phyloP scores from a whole-genome alignment of 2,329 filamentous ascomycete genomes.

The Akanthomyces muscarius region DNA sequence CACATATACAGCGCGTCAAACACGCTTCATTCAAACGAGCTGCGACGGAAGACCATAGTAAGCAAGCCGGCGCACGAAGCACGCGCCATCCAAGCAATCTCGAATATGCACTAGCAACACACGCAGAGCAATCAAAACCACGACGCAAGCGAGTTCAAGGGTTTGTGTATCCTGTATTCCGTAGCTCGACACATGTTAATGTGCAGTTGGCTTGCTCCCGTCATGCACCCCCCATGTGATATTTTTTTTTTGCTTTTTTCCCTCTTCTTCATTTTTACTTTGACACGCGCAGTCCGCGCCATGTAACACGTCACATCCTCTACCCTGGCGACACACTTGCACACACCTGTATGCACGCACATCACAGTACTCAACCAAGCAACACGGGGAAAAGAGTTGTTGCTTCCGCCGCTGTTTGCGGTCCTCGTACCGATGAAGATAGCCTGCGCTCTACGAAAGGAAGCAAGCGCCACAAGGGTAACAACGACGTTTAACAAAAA shows the following conservation, averaged over 20 bases:
- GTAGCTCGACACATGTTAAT: background rate
- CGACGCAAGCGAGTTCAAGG: background rate
- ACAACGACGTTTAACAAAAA: background rate
- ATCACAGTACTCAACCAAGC: no score
- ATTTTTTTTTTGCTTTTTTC: no score
- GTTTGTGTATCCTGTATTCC: background rate
- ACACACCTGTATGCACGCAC: no score
- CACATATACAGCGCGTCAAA: no score
- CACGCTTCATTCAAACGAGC: no score
- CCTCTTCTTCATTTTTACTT: background rate
- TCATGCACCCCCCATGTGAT: background rate
- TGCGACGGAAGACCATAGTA: no score
- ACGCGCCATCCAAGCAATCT: no score
- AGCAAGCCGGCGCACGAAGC: no score
- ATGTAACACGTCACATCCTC: constrained; percentile 14
- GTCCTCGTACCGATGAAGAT: no score
- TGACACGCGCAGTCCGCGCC: constrained; percentile 5
- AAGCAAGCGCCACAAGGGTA: background rate
- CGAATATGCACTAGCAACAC: no score
- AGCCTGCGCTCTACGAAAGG: background rate
- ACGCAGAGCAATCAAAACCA: background rate
- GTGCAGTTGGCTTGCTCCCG: background rate
- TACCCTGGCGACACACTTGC: background rate
- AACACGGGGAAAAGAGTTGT: no score
- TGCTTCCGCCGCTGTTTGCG: no score